A percentile compares a stretch with the other conserved stretches of the same genome.
Evolutionary conservation across 768 basidiomycete species (phyloP).

Genomic region (Tulasnella sp.): DNA sequence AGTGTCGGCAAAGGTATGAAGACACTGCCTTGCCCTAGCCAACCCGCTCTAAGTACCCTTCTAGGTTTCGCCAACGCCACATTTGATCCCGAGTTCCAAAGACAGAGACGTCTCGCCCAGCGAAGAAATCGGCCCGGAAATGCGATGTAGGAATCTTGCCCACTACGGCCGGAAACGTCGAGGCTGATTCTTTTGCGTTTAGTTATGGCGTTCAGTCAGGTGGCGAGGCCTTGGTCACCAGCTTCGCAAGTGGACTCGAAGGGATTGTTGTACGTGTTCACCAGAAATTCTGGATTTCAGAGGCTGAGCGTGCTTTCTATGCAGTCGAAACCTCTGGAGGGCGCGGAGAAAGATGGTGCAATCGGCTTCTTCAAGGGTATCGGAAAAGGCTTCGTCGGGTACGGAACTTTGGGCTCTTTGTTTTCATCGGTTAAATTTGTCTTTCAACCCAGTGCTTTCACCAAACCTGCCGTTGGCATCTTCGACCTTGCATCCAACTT

Average conservation of each 20-base stretch:
- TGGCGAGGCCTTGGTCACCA: constrained; percentile 87
- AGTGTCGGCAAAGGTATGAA: constrained; percentile 85
- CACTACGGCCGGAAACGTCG: neutral
- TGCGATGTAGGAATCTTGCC: constrained; percentile 57
- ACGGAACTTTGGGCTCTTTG: constrained; percentile 19
- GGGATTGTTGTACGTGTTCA: constrained; percentile 72
- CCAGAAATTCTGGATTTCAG: constrained; percentile 17
- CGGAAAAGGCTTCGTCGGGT: constrained; percentile 95
- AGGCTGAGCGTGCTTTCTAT: neutral
- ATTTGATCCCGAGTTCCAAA: constrained; percentile 93
- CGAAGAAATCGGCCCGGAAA: constrained; percentile 92
- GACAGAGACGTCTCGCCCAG: constrained; percentile 76
- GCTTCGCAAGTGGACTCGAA: constrained; percentile 91
- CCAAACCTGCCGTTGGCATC: constrained; percentile 93
- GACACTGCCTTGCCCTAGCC: neutral
- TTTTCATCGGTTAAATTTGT: neutral
- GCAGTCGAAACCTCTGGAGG: constrained; percentile 94
- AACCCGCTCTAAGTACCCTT: neutral
- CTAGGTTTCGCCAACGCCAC: constrained; percentile 92
- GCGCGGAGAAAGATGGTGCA: constrained; percentile 89
- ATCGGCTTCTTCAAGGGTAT: constrained; percentile 97
- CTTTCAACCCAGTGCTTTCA: constrained; percentile 55
- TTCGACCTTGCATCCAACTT: constrained; percentile 95
- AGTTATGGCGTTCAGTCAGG: constrained; percentile 96
- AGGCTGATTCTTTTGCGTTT: constrained; percentile 10